Conservation (phyloP, 2,329 filamentous ascomycete species). For the Microascus cirrosus region DNA sequence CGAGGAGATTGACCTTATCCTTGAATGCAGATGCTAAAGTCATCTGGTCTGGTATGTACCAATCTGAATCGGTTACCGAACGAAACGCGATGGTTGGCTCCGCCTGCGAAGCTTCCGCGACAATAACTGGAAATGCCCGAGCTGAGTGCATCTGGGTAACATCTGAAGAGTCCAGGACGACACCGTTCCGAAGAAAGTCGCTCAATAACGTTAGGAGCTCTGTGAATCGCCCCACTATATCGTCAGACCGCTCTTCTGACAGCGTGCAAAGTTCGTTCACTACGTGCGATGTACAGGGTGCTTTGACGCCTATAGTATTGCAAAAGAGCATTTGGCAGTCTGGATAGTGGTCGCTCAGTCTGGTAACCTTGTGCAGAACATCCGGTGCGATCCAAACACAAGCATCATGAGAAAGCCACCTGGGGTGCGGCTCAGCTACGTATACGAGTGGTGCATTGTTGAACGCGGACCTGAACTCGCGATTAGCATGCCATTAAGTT, state of each 20-base stretch:
- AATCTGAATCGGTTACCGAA: not conserved
- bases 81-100: not conserved
- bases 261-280: not conserved
- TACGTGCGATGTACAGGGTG: not conserved
- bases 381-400: constrained; percentile 7
- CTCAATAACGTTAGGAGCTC: not conserved
- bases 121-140: not conserved
- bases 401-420: not conserved
- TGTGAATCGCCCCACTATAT: not conserved
- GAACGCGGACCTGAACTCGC: not conserved
- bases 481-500: not conserved
- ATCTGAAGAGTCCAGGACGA: not conserved
- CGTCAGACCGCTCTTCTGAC: not conserved
- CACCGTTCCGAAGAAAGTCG: not conserved
- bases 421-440: constrained; percentile 1
- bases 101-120: not conserved
- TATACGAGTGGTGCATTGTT: not conserved
- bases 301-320: not conserved
- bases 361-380: constrained; percentile 1
- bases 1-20: not conserved
- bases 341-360: constrained; percentile 3
- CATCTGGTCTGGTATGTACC: not conserved
- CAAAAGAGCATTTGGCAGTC: constrained; percentile 6
- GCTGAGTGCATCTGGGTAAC: not conserved
- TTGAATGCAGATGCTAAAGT: not conserved